A percentile compares a stretch with the other conserved stretches of the same genome.
Conservation (phyloP, 2,329 filamentous ascomycete species). For the Amauroascus niger region DNA sequence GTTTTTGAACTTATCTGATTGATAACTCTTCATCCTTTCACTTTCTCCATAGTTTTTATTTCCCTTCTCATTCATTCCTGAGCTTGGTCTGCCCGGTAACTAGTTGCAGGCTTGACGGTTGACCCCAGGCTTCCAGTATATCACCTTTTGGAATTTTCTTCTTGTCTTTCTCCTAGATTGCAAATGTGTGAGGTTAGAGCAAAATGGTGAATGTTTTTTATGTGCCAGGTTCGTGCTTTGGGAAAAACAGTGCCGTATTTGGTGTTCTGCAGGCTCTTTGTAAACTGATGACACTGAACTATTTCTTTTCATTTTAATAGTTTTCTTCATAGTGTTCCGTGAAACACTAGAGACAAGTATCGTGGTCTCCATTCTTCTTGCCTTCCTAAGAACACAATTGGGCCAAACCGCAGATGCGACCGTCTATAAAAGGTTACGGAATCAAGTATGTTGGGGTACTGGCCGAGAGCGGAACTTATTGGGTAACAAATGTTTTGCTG, state of each 20-base stretch:
- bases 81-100: too few relatives aligned
- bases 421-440: constrained; percentile 12
- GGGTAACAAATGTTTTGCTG: not conserved
- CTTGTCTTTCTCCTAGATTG: too few relatives aligned
- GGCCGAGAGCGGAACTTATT: not conserved
- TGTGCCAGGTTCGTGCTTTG: constrained; percentile 8
- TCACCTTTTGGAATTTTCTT: too few relatives aligned
- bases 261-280: too few relatives aligned
- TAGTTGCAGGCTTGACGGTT: too few relatives aligned
- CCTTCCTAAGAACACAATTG: constrained; percentile 10
- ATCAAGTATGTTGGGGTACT: constrained; percentile 2
- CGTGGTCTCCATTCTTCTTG: constrained; percentile 12
- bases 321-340: constrained; percentile 15
- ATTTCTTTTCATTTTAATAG: too few relatives aligned
- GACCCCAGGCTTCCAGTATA: too few relatives aligned
- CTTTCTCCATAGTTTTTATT: not conserved
- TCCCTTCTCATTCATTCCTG: not conserved
- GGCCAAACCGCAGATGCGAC: constrained; percentile 1
- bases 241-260: too few relatives aligned
- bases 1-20: not conserved
- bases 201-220: constrained; percentile 14
- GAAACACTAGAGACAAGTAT: constrained; percentile 14
- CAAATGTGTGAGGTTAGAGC: too few relatives aligned
- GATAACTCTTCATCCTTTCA: not conserved
- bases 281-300: not conserved